These are phyloP conservation scores for Kwoniella dejecticola DNA, from an alignment of 768 basidiomycete genomes.

Conservation along the genomic window DNA sequence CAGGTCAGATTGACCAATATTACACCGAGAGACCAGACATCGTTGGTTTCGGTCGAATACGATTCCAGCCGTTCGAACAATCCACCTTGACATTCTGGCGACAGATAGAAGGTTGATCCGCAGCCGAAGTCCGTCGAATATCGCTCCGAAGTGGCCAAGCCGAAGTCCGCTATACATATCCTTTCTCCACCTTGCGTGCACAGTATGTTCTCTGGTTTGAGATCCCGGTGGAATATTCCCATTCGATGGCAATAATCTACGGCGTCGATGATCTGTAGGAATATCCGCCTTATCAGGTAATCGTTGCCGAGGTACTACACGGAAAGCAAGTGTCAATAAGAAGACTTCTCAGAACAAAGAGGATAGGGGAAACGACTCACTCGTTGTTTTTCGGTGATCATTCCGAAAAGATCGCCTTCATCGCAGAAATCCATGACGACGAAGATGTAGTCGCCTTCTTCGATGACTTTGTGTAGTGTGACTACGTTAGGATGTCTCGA, in stretches of 20 bases:
- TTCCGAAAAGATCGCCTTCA: conserved; percentile 87
- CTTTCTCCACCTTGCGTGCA: conserved; percentile 71
- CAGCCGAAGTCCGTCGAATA: conserved; percentile 86
- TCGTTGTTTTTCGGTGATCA: conserved; percentile 64
- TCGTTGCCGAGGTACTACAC: conserved; percentile 76
- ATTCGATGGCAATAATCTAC: conserved; percentile 89
- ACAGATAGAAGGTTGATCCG: conserved; percentile 98
- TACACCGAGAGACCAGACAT: conserved; percentile 87
- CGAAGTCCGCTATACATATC: conserved; percentile 91
- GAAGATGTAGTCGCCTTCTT: conserved; percentile 67
- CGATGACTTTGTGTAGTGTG: conserved; percentile 67
- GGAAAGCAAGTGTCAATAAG: no score
- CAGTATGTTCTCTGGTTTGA: conserved; percentile 88
- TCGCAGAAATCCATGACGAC: conserved; percentile 89
- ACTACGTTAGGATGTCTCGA: conserved; percentile 63
- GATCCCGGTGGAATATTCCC: conserved; percentile 92
- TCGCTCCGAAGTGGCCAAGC: conserved; percentile 83
- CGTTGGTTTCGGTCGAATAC: conserved; percentile 78
- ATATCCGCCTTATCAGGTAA: conserved; percentile 80
- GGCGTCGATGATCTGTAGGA: conserved; percentile 89
- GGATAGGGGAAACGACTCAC: no score
- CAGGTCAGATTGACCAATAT: conserved; percentile 73
- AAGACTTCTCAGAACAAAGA: no score
- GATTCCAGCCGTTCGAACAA: conserved; percentile 57
- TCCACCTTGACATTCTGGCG: conserved; percentile 71